Percentiles rank a stretch among this genome's conserved stretches.
These are phyloP conservation scores for Maudiozyma pseudohumilis DNA, from an alignment of 805 yeast genomes.

Conservation along the genomic window DNA sequence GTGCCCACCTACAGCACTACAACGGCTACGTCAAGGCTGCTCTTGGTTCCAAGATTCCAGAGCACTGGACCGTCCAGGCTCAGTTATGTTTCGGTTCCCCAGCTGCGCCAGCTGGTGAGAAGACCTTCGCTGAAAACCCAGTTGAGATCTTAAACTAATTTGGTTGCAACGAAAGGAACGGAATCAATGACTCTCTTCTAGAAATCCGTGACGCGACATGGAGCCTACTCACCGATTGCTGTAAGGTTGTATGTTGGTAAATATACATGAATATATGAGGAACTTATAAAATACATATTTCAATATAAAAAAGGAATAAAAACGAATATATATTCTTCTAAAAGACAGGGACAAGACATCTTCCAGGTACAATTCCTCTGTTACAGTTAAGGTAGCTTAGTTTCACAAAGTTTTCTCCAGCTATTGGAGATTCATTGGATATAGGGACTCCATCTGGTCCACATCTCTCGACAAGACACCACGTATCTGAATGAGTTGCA, in stretches of 20 bases:
- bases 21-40: constrained; percentile 36
- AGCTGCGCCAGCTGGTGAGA: constrained; percentile 31
- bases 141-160: constrained; percentile 7
- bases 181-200: too few species aligned
- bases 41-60: constrained; percentile 33
- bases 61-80: constrained; percentile 37
- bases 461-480: constrained; percentile 35
- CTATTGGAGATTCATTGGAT: neutral
- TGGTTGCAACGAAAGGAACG: too few species aligned
- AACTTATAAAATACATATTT: neutral
- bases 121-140: constrained; percentile 32
- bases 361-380: constrained; percentile 35
- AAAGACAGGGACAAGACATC: constrained; percentile 22
- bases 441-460: constrained; percentile 14
- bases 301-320: too few species aligned
- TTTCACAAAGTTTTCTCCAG: constrained; percentile 7
- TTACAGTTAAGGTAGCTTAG: constrained; percentile 28
- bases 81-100: constrained; percentile 45
- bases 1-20: constrained; percentile 46
- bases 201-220: too few species aligned
- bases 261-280: neutral
- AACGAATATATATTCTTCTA: too few species aligned
- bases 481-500: constrained; percentile 36
- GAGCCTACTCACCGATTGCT: too few species aligned
- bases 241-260: too few species aligned